These are phyloP conservation scores for Arachnopeziza araneosa DNA, from an alignment of 2,329 filamentous ascomycete genomes.

Conservation along the genomic window DNA sequence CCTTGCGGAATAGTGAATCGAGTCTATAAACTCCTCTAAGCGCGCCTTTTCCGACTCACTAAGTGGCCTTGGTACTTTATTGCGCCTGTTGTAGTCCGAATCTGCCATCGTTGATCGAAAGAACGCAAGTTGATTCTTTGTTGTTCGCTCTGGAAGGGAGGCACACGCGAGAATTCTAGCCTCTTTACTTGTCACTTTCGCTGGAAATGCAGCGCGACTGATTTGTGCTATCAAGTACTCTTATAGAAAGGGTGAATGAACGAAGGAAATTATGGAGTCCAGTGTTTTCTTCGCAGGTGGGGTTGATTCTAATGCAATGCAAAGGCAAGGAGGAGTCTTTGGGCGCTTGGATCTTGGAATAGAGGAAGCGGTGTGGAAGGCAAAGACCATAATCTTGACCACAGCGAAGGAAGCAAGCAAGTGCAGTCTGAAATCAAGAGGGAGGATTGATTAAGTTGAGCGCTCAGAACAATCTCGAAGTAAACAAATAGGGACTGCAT, in stretches of 20 bases:
- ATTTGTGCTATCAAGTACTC: neutral
- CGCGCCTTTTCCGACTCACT: conserved; percentile 75
- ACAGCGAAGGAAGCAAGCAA: neutral
- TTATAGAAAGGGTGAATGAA: neutral
- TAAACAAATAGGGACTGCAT: neutral
- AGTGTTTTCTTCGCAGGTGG: neutral
- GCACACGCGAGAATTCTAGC: neutral
- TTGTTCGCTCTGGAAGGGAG: neutral
- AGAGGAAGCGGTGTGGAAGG: neutral
- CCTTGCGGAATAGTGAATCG: conserved; percentile 93
- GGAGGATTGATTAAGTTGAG: neutral
- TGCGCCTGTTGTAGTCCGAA: conserved; percentile 71
- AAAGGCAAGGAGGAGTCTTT: neutral
- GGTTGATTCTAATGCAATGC: neutral
- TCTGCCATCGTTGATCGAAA: conserved; percentile 9
- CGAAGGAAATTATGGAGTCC: neutral
- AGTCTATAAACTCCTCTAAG: conserved; percentile 86
- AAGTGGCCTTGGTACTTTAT: conserved; percentile 76
- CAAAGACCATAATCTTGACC: neutral
- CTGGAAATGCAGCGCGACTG: neutral
- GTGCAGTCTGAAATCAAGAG: neutral
- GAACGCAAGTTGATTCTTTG: neutral
- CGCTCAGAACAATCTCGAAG: neutral
- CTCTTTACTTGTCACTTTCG: neutral
- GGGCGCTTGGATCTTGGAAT: neutral